Evolutionary conservation across 1,284 basidiomycete genomes (phyloP).

Genomic region (Meira nashicola): DNA sequence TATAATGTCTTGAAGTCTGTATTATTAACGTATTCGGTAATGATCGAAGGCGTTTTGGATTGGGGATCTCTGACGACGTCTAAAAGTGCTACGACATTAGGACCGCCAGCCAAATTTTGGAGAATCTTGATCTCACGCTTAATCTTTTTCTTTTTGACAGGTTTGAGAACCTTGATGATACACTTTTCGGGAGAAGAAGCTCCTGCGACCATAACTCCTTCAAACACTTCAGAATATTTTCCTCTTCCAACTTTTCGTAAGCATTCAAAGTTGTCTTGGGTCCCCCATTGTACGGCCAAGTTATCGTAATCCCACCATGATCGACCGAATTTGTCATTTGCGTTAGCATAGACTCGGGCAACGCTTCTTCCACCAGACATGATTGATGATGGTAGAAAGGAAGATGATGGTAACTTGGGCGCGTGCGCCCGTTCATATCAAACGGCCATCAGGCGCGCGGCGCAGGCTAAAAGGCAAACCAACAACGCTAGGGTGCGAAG

Average conservation of each 20-base stretch:
- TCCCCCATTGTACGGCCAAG: constrained; percentile 51
- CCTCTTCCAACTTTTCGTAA: constrained; percentile 93
- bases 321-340: constrained; percentile 61
- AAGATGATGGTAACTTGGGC: too few species aligned
- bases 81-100: constrained; percentile 76
- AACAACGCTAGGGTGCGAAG: too few species aligned
- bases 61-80: constrained; percentile 86
- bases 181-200: constrained; percentile 66
- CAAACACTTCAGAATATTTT: constrained; percentile 75
- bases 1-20: constrained; percentile 97
- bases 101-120: constrained; percentile 92
- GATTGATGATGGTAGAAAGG: too few species aligned
- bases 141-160: constrained; percentile 99
- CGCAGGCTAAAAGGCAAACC: too few species aligned
- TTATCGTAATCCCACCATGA: constrained; percentile 63
- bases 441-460: too few species aligned
- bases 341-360: constrained; percentile 60
- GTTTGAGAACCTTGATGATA: constrained; percentile 97
- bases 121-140: constrained; percentile 99
- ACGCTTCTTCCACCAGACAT: constrained; percentile 33
- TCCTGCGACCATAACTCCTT: constrained; percentile 81
- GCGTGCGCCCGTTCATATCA: too few species aligned
- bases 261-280: constrained; percentile 96
- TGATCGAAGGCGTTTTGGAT: constrained; percentile 92
- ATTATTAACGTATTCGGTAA: constrained; percentile 98